Conservation (phyloP, 257 asterid genomes). For the Phtheirospermum japonicum region DNA sequence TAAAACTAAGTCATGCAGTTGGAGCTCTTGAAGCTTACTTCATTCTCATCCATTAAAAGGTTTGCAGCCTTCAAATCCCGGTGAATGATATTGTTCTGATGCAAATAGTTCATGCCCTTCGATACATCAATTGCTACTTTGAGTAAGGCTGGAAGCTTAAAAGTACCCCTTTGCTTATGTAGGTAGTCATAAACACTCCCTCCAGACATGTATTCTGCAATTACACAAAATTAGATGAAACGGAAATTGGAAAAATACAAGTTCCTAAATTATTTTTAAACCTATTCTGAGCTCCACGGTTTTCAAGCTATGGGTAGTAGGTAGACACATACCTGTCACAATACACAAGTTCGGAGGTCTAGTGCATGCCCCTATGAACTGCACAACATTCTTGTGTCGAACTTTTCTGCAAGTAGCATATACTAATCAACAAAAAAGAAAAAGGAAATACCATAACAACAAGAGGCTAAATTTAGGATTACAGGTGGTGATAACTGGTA, state of each 20-base stretch:
- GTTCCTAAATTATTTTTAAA: background rate
- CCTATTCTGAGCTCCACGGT: conserved; percentile 4
- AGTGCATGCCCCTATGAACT: conserved; percentile 97
- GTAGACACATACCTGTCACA: conserved; percentile 66
- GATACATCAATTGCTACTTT: conserved; percentile 94
- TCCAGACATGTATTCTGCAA: conserved; percentile 89
- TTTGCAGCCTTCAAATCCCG: conserved; percentile 98
- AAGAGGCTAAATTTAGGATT: conserved; percentile 2
- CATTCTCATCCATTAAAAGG: conserved; percentile 94
- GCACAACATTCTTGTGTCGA: conserved; percentile 95
- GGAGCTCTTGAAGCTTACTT: conserved; percentile 44
- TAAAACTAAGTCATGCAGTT: conserved; percentile 2
- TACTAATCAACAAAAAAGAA: conserved; percentile 15
- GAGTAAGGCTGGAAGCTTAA: conserved; percentile 79
- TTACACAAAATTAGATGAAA: conserved; percentile 26
- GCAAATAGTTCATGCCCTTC: conserved; percentile 97
- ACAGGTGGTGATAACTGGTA: conserved; percentile 8
- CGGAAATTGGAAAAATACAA: background rate
- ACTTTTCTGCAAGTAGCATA: conserved; percentile 75
- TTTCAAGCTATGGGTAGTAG: conserved; percentile 18
- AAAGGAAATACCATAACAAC: conserved; percentile 2
- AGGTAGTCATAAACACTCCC: conserved; percentile 94
- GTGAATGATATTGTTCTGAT: conserved; percentile 94
- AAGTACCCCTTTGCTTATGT: conserved; percentile 92
- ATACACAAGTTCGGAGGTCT: conserved; percentile 89